phyloP scores from a whole-genome alignment of 2,329 filamentous ascomycete species.

The Tolypocladium endophyticum region DNA sequence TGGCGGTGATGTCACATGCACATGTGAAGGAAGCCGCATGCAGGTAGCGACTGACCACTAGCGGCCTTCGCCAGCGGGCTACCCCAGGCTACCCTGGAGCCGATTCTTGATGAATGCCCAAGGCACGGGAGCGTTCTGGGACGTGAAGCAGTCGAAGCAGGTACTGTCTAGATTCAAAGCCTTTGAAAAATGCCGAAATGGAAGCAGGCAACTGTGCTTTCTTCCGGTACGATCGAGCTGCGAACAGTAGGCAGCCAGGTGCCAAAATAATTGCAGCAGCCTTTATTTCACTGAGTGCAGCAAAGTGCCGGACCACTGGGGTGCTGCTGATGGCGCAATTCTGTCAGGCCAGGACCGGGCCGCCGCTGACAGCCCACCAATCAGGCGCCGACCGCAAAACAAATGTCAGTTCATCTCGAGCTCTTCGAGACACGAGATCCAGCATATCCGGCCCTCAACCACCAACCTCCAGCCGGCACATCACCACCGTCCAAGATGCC shows the following conservation, averaged over 20 bases:
- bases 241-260: neutral
- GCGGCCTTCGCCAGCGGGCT: neutral
- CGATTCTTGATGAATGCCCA: neutral
- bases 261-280: neutral
- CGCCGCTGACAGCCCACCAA: constrained; percentile 8
- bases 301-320: neutral
- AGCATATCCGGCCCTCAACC: neutral
- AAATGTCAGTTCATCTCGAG: neutral
- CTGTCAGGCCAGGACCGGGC: neutral
- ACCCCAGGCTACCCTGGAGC: too few relatives aligned
- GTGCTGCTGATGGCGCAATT: neutral
- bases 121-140: neutral
- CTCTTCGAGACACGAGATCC: neutral
- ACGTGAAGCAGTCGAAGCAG: too few relatives aligned
- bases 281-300: too few relatives aligned
- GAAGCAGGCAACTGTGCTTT: neutral
- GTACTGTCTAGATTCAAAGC: too few relatives aligned
- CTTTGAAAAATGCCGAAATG: too few relatives aligned
- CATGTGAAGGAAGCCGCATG: neutral
- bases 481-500: constrained; percentile 53
- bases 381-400: constrained; percentile 15
- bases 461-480: neutral
- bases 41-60: neutral
- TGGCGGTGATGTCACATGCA: constrained; percentile 6
- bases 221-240: neutral